Evolutionary conservation across 352 stramenopile species (phyloP).

Genomic region (Pilasporangium apinafurcum): DNA sequence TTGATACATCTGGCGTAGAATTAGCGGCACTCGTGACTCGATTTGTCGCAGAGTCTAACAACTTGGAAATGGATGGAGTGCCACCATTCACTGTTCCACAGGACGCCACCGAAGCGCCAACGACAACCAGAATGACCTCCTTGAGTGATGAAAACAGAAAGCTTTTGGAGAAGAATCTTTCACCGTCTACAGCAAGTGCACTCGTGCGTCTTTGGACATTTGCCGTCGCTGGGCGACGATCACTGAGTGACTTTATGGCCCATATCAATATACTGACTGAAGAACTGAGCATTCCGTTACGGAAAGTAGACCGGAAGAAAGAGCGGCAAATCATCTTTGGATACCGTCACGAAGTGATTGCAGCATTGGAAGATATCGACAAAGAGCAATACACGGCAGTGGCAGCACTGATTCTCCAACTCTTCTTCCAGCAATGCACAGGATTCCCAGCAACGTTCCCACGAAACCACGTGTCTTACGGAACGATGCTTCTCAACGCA

Average conservation of each 20-base stretch:
- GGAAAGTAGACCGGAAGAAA: conserved; percentile 79
- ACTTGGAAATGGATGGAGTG: conserved; percentile 47
- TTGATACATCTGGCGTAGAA: conserved; percentile 40
- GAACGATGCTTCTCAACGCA: conserved; percentile 29
- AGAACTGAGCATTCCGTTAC: conserved; percentile 66
- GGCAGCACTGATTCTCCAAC: conserved; percentile 27
- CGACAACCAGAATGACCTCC: conserved; percentile 9
- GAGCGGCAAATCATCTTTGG: conserved; percentile 66
- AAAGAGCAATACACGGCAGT: conserved; percentile 20
- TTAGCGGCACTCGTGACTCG: conserved; percentile 51
- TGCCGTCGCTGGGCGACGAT: conserved; percentile 43
- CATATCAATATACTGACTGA: conserved; percentile 52
- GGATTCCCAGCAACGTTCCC: conserved; percentile 45
- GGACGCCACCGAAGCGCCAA: conserved; percentile 1
- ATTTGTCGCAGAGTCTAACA: conserved; percentile 62
- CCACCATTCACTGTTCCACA: conserved; percentile 13
- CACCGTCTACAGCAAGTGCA: conserved; percentile 33
- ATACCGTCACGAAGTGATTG: conserved; percentile 44
- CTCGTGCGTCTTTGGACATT: conserved; percentile 69
- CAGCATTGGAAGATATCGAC: conserved; percentile 26
- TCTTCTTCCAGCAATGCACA: conserved; percentile 70
- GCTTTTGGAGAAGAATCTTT: conserved; percentile 47
- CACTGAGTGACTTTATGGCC: conserved; percentile 50
- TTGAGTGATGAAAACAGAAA: conserved; percentile 67
- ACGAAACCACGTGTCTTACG: conserved; percentile 19